A percentile compares a stretch with the other conserved stretches of the same genome.
Evolutionary conservation across 2,329 filamentous ascomycete species (phyloP).

Genomic region (Diplodia scrobiculata): DNA sequence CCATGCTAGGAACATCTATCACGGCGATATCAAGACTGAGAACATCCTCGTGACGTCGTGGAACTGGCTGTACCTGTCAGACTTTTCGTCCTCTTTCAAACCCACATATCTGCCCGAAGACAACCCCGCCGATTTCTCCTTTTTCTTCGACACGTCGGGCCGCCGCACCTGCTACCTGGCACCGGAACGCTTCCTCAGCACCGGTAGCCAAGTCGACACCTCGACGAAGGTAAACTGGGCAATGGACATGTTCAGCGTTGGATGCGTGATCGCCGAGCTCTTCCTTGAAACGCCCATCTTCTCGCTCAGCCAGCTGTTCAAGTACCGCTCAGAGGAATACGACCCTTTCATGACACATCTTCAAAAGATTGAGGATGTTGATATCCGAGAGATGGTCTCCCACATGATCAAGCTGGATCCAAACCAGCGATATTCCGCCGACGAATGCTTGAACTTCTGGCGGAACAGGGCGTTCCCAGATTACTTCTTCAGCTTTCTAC

Average conservation of each 20-base stretch:
- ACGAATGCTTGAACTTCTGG: conserved; percentile 92
- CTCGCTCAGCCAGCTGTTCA: conserved; percentile 92
- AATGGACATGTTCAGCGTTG: conserved; percentile 97
- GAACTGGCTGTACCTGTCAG: conserved; percentile 99
- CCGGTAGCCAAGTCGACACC: conserved; percentile 66
- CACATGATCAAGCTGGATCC: conserved; percentile 98
- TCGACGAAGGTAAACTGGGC: conserved; percentile 75
- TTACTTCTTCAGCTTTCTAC: conserved; percentile 96
- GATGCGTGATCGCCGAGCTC: conserved; percentile 94
- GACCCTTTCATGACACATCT: conserved; percentile 80
- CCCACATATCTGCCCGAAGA: conserved; percentile 91
- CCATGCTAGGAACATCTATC: conserved; percentile 83
- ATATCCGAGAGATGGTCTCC: conserved; percentile 82
- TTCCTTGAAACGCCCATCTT: conserved; percentile 97
- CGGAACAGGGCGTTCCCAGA: conserved; percentile 88
- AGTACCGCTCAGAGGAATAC: conserved; percentile 89
- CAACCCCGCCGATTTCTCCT: conserved; percentile 95
- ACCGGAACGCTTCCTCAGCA: conserved; percentile 82
- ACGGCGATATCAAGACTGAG: conserved; percentile 98
- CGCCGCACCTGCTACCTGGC: conserved; percentile 92
- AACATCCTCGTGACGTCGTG: conserved; percentile 96
- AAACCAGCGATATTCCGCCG: conserved; percentile 85
- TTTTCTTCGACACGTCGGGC: conserved; percentile 93
- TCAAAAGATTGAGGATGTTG: conserved; percentile 81
- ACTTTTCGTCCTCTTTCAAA: conserved; percentile 95